Evolutionary conservation across 2,329 filamentous ascomycete species (phyloP).

Genomic region (Ophiocordyceps sinensis): DNA sequence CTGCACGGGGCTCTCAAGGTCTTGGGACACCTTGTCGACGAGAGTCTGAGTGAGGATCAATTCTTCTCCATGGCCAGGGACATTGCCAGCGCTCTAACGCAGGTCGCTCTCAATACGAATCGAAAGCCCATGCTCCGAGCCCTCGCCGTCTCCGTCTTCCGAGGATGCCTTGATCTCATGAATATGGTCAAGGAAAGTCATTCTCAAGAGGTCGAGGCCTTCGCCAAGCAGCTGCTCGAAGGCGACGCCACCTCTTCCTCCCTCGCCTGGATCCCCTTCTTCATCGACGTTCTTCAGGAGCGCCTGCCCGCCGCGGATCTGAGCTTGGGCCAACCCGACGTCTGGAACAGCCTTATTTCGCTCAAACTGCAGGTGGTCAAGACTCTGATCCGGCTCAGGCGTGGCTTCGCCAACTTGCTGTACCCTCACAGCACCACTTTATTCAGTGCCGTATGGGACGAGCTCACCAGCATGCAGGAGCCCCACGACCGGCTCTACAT

Average conservation of each 20-base stretch:
- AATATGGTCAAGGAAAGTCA: conserved; percentile 96
- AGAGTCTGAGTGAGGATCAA: conserved; percentile 83
- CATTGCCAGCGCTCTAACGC: conserved; percentile 70
- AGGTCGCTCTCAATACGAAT: conserved; percentile 62
- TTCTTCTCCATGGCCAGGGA: conserved; percentile 84
- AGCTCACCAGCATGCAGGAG: conserved; percentile 58
- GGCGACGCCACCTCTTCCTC: conserved; percentile 1
- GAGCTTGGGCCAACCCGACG: conserved; percentile 39
- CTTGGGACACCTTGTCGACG: conserved; percentile 78
- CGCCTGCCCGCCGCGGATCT: conserved; percentile 51
- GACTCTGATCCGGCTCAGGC: conserved; percentile 78
- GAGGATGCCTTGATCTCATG: conserved; percentile 83
- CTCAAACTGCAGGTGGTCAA: conserved; percentile 92
- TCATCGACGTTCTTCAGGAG: conserved; percentile 63
- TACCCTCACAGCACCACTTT: conserved; percentile 69
- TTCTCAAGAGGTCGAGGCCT: conserved; percentile 69
- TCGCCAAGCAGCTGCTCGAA: conserved; percentile 70
- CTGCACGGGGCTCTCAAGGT: conserved; percentile 83
- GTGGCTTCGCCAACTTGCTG: conserved; percentile 68
- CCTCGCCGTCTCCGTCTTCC: conserved; percentile 79
- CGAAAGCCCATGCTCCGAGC: conserved; percentile 67
- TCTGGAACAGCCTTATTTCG: conserved; percentile 69
- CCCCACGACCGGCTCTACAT: conserved; percentile 78
- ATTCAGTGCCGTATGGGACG: conserved; percentile 81
- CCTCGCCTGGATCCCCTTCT: conserved; percentile 75